Evolutionary conservation across 2,329 filamentous ascomycete genomes (phyloP).

Genomic region (Talaromyces piceae): DNA sequence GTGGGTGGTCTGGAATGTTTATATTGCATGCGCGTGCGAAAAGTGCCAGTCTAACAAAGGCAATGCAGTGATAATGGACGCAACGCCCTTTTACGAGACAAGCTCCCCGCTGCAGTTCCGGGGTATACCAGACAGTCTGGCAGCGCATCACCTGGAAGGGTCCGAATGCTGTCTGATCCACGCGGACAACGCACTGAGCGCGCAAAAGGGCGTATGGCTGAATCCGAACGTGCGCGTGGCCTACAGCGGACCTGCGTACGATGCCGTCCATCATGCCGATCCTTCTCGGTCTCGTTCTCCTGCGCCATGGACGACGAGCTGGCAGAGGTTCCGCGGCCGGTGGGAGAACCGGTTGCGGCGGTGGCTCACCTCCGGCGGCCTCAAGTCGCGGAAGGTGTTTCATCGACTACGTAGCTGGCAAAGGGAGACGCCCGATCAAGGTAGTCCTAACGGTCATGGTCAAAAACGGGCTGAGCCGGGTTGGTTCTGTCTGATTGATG

Average conservation of each 20-base stretch:
- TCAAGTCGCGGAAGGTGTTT: slow-evolving; percentile 22
- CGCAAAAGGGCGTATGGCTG: slow-evolving; percentile 51
- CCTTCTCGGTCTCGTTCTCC: not conserved
- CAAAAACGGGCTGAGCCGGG: slow-evolving; percentile 24
- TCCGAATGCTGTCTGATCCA: slow-evolving; percentile 59
- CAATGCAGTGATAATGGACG: slow-evolving; percentile 11
- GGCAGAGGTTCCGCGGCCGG: slow-evolving; percentile 45
- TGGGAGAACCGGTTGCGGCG: slow-evolving; percentile 53
- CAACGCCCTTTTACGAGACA: slow-evolving; percentile 12
- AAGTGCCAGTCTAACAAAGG: no score
- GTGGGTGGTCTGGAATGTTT: no score
- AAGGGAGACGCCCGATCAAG: not conserved
- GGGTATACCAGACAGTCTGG: slow-evolving; percentile 45
- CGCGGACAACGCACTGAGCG: slow-evolving; percentile 55
- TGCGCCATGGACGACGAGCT: slow-evolving; percentile 41
- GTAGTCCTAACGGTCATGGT: slow-evolving; percentile 18
- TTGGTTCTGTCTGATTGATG: slow-evolving; percentile 50
- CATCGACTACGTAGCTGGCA: slow-evolving; percentile 32
- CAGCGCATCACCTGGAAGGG: slow-evolving; percentile 49
- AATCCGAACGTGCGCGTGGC: slow-evolving; percentile 64
- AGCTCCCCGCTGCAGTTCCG: slow-evolving; percentile 41
- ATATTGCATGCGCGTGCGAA: no score
- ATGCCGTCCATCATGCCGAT: slow-evolving; percentile 36
- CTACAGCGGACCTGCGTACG: slow-evolving; percentile 51
- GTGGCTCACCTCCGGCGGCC: slow-evolving; percentile 31